A percentile compares a stretch with the other conserved stretches of the same genome.
Conservation (phyloP, 768 basidiomycete genomes). For the Lyophyllum atratum region DNA sequence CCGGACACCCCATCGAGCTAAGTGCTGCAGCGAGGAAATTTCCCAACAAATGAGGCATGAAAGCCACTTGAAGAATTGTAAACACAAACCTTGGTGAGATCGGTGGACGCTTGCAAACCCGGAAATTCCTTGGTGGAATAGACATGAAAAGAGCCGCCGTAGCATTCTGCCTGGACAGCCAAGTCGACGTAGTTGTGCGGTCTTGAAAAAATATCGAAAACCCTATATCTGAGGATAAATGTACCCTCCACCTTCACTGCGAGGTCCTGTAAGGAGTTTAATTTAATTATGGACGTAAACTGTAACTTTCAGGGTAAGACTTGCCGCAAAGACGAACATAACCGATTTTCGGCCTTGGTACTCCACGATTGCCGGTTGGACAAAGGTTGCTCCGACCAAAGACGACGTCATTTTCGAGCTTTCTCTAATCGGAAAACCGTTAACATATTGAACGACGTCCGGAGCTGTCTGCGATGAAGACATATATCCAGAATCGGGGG, state of each 20-base stretch:
- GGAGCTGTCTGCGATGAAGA: slow-evolving; percentile 16
- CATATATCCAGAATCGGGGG: slow-evolving; percentile 1
- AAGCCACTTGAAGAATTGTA: not conserved
- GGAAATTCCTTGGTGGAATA: slow-evolving; percentile 77
- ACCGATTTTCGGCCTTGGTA: slow-evolving; percentile 56
- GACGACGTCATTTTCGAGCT: slow-evolving; percentile 50
- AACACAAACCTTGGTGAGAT: slow-evolving; percentile 59
- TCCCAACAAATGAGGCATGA: not conserved
- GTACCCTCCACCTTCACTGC: slow-evolving; percentile 68
- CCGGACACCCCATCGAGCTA: slow-evolving; percentile 58
- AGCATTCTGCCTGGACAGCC: slow-evolving; percentile 63
- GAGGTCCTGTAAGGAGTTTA: slow-evolving; percentile 50
- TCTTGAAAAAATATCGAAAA: slow-evolving; percentile 59
- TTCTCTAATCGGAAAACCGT: slow-evolving; percentile 46
- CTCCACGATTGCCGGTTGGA: slow-evolving; percentile 56
- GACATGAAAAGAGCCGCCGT: slow-evolving; percentile 62
- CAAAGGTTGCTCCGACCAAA: slow-evolving; percentile 63
- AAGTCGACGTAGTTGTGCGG: slow-evolving; percentile 32
- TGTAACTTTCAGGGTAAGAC: slow-evolving; percentile 26
- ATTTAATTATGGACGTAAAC: slow-evolving; percentile 6
- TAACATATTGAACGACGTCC: slow-evolving; percentile 46
- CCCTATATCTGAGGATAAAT: slow-evolving; percentile 66
- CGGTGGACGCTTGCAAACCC: slow-evolving; percentile 64
- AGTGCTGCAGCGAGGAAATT: slow-evolving; percentile 33
- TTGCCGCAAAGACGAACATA: slow-evolving; percentile 66